Conservation (phyloP, 2,329 filamentous ascomycete genomes). For the Xylariales sp. region DNA sequence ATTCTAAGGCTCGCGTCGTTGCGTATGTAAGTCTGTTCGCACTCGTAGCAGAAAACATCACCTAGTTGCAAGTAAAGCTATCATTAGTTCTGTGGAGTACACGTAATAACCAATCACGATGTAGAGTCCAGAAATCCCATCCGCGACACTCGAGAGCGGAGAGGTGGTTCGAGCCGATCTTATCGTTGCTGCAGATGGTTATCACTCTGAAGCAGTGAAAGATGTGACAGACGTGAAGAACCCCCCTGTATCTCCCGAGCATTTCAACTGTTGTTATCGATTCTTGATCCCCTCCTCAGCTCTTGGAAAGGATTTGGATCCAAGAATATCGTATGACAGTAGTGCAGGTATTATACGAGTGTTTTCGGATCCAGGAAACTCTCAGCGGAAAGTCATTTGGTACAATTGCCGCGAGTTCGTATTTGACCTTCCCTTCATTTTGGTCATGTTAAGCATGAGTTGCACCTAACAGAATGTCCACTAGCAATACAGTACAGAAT, state of each 20-base stretch:
- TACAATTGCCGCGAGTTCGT: constrained; percentile 28
- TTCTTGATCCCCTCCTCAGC: constrained; percentile 26
- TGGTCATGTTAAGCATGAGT: no score
- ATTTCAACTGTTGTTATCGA: constrained; percentile 29
- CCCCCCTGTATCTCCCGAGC: constrained; percentile 17
- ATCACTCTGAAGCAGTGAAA: constrained; percentile 20
- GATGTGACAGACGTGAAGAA: constrained; percentile 21
- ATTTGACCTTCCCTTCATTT: no score
- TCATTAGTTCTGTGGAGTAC: no score
- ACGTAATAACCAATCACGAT: no score
- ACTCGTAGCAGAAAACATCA: no score
- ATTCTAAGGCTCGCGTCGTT: constrained; percentile 12
- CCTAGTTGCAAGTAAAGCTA: no score
- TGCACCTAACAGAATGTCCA: no score
- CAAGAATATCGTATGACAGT: constrained; percentile 22
- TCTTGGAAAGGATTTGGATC: constrained; percentile 25
- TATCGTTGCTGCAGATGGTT: constrained; percentile 32
- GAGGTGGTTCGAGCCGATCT: constrained; percentile 25
- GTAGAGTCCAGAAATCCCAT: constrained; percentile 8
- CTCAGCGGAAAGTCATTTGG: constrained; percentile 21
- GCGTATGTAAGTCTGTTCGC: constrained; percentile 18
- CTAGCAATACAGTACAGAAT: constrained; percentile 27
- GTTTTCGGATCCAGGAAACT: constrained; percentile 16
- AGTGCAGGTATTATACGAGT: constrained; percentile 18
- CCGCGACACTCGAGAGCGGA: constrained; percentile 24